phyloP scores from a whole-genome alignment of 768 basidiomycete species.

The Serendipita sp. region DNA sequence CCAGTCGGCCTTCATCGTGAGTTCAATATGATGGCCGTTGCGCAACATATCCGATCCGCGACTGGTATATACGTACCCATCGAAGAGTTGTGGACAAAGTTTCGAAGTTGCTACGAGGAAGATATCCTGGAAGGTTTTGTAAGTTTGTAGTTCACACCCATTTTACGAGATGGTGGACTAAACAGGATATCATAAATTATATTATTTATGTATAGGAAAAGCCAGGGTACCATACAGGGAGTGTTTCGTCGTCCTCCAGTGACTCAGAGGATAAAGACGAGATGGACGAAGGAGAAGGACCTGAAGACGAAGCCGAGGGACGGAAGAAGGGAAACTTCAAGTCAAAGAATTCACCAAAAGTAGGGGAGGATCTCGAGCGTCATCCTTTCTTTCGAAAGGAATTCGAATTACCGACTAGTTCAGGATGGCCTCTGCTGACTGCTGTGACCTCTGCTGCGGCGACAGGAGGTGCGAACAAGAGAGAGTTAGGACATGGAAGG shows the following conservation, averaged over 20 bases:
- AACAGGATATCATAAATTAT: background rate
- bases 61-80: constrained; percentile 44
- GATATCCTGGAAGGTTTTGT: constrained; percentile 59
- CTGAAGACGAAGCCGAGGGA: background rate
- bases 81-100: constrained; percentile 61
- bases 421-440: background rate
- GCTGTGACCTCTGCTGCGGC: background rate
- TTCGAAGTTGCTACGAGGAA: constrained; percentile 53
- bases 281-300: constrained; percentile 6
- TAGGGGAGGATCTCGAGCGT: constrained; percentile 45
- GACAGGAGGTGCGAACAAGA: background rate
- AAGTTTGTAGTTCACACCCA: constrained; percentile 19
- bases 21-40: constrained; percentile 66
- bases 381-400: constrained; percentile 67
- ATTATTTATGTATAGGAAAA: constrained; percentile 24
- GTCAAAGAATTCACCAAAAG: constrained; percentile 37
- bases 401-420: constrained; percentile 25
- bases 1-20: constrained; percentile 72
- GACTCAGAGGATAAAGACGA: background rate
- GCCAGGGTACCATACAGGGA: constrained; percentile 15
- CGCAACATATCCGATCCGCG: constrained; percentile 53
- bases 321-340: background rate
- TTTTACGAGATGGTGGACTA: constrained; percentile 2
- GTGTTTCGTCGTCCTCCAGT: background rate
- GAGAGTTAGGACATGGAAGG: background rate